phyloP scores from a whole-genome alignment of 257 asterid species.

The Apocynum venetum region DNA sequence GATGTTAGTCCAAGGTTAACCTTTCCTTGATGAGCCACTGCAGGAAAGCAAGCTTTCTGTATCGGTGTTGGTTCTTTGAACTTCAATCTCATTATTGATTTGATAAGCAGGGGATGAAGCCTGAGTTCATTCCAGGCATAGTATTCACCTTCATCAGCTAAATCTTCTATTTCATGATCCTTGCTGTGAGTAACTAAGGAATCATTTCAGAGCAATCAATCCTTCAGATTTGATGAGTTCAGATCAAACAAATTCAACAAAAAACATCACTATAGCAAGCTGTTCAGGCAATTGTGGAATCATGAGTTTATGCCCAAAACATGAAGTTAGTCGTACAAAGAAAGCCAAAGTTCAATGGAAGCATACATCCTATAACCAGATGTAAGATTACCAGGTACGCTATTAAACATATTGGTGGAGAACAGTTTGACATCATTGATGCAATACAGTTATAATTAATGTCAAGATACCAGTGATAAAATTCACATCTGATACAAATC shows the following conservation, averaged over 20 bases:
- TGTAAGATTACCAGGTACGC: not conserved
- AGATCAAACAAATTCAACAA: not conserved
- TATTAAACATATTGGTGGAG: not conserved
- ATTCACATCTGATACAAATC: not conserved
- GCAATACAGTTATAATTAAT: not conserved
- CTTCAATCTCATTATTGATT: constrained; percentile 70
- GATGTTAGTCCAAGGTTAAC: constrained; percentile 32
- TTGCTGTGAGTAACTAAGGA: constrained; percentile 30
- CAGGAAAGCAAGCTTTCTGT: constrained; percentile 92
- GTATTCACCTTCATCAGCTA: constrained; percentile 66
- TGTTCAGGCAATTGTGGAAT: not conserved
- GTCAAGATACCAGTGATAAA: not conserved
- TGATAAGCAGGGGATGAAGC: constrained; percentile 83
- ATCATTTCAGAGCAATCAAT: constrained; percentile 13
- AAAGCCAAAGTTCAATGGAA: not conserved
- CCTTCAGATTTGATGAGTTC: not conserved
- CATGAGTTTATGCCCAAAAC: not conserved
- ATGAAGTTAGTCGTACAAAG: not conserved
- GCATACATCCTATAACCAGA: not conserved
- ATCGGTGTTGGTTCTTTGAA: constrained; percentile 91
- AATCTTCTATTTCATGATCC: constrained; percentile 46
- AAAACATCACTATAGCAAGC: not conserved
- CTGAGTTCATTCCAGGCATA: constrained; percentile 87
- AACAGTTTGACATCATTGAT: not conserved
- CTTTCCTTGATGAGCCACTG: constrained; percentile 99